Conservation (phyloP, 441 rosid genomes). For the Melastoma candidum region DNA sequence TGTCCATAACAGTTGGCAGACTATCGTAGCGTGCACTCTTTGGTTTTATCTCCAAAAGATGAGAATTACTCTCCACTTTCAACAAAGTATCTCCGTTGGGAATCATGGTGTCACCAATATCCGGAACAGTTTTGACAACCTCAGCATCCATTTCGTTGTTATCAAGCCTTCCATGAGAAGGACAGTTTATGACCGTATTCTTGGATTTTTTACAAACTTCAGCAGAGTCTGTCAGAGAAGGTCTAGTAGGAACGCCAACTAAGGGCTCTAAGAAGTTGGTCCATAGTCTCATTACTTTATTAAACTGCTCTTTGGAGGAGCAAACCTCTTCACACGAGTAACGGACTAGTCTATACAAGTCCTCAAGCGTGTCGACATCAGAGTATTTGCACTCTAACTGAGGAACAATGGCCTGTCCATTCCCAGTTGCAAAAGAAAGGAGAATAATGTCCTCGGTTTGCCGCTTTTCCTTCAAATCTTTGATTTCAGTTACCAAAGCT, state of each 20-base stretch:
- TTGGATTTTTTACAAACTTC: too few species aligned
- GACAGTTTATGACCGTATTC: too few species aligned
- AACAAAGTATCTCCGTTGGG: too few species aligned
- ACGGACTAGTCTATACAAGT: slow-evolving; percentile 85
- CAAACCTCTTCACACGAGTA: slow-evolving; percentile 96
- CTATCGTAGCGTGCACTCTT: too few species aligned
- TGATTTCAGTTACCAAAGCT: slow-evolving; percentile 85
- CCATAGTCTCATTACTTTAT: slow-evolving; percentile 90
- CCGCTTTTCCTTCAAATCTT: slow-evolving; percentile 78
- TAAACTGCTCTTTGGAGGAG: slow-evolving; percentile 66
- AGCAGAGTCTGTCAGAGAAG: slow-evolving; percentile 12
- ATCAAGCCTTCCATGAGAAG: too few species aligned
- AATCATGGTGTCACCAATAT: too few species aligned
- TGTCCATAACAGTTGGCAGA: too few species aligned
- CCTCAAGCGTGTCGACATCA: slow-evolving; percentile 85
- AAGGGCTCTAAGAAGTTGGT: slow-evolving; percentile 84
- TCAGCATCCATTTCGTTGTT: too few species aligned
- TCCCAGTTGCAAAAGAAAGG: slow-evolving; percentile 87
- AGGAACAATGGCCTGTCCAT: slow-evolving; percentile 53
- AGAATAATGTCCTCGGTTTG: slow-evolving; percentile 72
- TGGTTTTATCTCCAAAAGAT: too few species aligned
- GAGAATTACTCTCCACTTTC: too few species aligned
- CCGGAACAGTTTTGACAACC: too few species aligned
- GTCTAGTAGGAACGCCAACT: slow-evolving; percentile 74
- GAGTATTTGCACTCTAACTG: slow-evolving; percentile 75